Percentiles rank a stretch among this genome's conserved stretches.
phyloP scores from a whole-genome alignment of 805 yeast species.

The Jamesozyma gamospora region DNA sequence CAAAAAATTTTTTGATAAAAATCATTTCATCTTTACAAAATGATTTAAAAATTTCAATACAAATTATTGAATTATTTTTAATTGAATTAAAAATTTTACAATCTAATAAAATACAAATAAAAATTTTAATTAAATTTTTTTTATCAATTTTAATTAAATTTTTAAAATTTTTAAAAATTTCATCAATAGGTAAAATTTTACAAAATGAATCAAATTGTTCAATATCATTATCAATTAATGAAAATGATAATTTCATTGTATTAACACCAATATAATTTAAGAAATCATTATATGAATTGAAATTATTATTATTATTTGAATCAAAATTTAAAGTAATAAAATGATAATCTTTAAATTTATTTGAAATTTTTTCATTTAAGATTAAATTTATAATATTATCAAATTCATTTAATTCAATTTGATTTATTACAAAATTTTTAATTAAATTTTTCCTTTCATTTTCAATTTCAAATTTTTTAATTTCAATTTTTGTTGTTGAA shows the following conservation, averaged over 20 bases:
- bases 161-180: conserved; percentile 2
- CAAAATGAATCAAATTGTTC: conserved; percentile 13
- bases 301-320: neutral
- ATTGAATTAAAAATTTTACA: conserved; percentile 19
- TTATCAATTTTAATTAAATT: neutral
- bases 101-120: conserved; percentile 21
- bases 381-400: conserved; percentile 12
- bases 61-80: conserved; percentile 12
- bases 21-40: neutral
- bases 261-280: conserved; percentile 16
- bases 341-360: conserved; percentile 22
- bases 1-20: conserved; percentile 8
- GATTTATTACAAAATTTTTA: neutral
- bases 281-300: neutral
- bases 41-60: conserved; percentile 4
- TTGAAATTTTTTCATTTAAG: conserved; percentile 13
- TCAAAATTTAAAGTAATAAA: conserved; percentile 13
- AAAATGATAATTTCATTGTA: neutral
- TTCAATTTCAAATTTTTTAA: neutral
- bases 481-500: neutral
- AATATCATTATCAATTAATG: neutral
- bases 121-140: neutral
- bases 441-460: neutral
- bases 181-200: conserved; percentile 14
- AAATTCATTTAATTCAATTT: neutral